These are phyloP conservation scores for Fusarium torreyae DNA, from an alignment of 2,329 filamentous ascomycete species.

Conservation along the genomic window DNA sequence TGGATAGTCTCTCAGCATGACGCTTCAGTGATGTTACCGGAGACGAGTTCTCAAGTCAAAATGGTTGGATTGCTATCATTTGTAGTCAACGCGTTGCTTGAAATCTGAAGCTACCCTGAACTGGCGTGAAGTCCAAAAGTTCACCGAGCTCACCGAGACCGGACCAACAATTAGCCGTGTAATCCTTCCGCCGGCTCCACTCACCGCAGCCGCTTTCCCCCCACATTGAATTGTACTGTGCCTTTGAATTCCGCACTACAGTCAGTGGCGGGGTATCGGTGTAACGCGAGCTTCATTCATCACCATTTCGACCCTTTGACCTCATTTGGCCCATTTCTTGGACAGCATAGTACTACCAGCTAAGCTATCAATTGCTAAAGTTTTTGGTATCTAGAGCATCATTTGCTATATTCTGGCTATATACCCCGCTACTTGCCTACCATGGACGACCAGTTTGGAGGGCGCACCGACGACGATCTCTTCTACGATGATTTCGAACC, in stretches of 20 bases:
- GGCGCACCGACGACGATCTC: slow-evolving; percentile 73
- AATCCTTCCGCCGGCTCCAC: slow-evolving; percentile 9
- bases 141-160: slow-evolving; percentile 11
- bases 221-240: slow-evolving; percentile 16
- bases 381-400: background rate
- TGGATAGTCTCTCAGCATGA: background rate
- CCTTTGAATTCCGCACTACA: slow-evolving; percentile 18
- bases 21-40: too few relatives aligned
- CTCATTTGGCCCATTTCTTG: background rate
- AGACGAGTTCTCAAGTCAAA: too few relatives aligned
- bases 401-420: background rate
- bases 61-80: too few relatives aligned
- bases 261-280: slow-evolving; percentile 46
- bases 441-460: slow-evolving; percentile 75
- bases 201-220: slow-evolving; percentile 2
- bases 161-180: slow-evolving; percentile 20
- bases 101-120: background rate
- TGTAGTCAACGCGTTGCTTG: too few relatives aligned
- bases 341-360: background rate
- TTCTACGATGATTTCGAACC: slow-evolving; percentile 76
- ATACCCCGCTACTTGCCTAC: background rate
- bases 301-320: background rate
- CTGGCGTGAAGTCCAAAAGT: background rate
- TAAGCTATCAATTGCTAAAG: slow-evolving; percentile 3
- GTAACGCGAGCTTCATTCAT: slow-evolving; percentile 21